These are phyloP conservation scores for Globisporangium orthogonon DNA, from an alignment of 352 stramenopile species.

Conservation along the genomic window DNA sequence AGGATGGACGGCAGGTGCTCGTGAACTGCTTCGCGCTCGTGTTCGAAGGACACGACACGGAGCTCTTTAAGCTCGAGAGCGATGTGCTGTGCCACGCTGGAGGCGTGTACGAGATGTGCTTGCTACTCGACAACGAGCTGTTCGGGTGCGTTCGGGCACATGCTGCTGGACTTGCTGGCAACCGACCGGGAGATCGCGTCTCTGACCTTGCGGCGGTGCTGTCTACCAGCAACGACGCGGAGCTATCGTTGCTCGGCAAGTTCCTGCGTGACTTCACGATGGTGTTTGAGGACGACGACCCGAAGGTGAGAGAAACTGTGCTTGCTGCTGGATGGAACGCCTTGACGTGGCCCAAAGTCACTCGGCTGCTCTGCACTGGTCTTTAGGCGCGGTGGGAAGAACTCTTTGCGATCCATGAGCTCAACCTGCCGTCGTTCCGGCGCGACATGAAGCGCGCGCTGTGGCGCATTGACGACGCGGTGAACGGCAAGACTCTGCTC, in stretches of 20 bases:
- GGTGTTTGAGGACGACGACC: slow-evolving; percentile 55
- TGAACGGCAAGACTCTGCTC: slow-evolving; percentile 49
- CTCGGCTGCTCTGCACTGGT: background rate
- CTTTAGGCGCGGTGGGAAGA: slow-evolving; percentile 45
- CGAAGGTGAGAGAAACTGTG: slow-evolving; percentile 29
- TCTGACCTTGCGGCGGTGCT: too few relatives aligned
- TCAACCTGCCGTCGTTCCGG: slow-evolving; percentile 41
- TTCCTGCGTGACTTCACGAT: slow-evolving; percentile 43
- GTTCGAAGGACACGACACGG: slow-evolving; percentile 40
- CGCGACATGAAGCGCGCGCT: slow-evolving; percentile 69
- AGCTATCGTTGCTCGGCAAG: slow-evolving; percentile 21
- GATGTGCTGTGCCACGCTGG: slow-evolving; percentile 56
- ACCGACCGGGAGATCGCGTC: too few relatives aligned
- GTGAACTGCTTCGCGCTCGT: slow-evolving; percentile 51
- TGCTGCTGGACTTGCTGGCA: background rate
- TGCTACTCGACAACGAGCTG: slow-evolving; percentile 36
- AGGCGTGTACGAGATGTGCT: slow-evolving; percentile 44
- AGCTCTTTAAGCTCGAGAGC: slow-evolving; percentile 67
- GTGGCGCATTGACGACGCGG: slow-evolving; percentile 34
- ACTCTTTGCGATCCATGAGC: slow-evolving; percentile 30
- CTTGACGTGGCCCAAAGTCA: too few relatives aligned
- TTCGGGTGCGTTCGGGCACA: slow-evolving; percentile 24
- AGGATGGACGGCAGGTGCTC: slow-evolving; percentile 27
- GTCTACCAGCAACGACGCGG: slow-evolving; percentile 13
- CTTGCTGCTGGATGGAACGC: too few relatives aligned